Base-by-base conservation (phyloP, 768 basidiomycete species). In the Hygrophoropsis aurantiaca region DNA sequence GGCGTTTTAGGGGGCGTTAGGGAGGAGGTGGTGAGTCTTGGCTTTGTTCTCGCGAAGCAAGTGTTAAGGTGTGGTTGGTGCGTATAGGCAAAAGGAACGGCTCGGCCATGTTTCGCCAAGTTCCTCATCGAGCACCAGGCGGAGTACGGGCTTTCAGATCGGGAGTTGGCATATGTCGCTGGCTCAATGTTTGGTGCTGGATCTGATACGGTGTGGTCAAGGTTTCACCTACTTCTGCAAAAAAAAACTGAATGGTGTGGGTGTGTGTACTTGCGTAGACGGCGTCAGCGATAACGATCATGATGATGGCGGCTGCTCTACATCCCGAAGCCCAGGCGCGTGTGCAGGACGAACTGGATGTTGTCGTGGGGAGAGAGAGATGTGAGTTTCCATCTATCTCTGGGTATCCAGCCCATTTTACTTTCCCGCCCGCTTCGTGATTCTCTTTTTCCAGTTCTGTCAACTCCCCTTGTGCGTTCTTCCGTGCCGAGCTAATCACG, bases 341-440 rank as follows among this genome's bases (percentile, higher is more conserved):
- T 23, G 75, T 81, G 1, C 80, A 80, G 38, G 70, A 74, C 15
- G 79, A 85, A 46, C 63, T 85, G 0, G 81, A 81, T 40, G 44
- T 42, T 1, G 71, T 83, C 8, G 58, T 82, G 25, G 80, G 80
- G 2, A 56, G 68, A 11, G 71, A 55, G 5, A 56, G 55, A 49
- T 24, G 61, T 65, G n/a, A n/a, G n/a, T n/a, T n/a, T n/a, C n/a
- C n/a, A n/a, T n/a, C n/a, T n/a, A n/a, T n/a, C n/a, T n/a, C n/a
- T n/a, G n/a, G n/a, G n/a, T n/a, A n/a, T n/a, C n/a, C n/a, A n/a
- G n/a, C n/a, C n/a, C n/a, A n/a, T n/a, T n/a, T n/a, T n/a, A n/a
- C n/a, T n/a, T n/a, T n/a, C n/a, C n/a, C n/a, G n/a, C n/a, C n/a
- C n/a, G n/a, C n/a, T n/a, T n/a, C n/a, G n/a, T n/a, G n/a, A n/a